Evolutionary conservation across 2,329 filamentous ascomycete genomes (phyloP).

Genomic region (Thermoascus crustaceus): DNA sequence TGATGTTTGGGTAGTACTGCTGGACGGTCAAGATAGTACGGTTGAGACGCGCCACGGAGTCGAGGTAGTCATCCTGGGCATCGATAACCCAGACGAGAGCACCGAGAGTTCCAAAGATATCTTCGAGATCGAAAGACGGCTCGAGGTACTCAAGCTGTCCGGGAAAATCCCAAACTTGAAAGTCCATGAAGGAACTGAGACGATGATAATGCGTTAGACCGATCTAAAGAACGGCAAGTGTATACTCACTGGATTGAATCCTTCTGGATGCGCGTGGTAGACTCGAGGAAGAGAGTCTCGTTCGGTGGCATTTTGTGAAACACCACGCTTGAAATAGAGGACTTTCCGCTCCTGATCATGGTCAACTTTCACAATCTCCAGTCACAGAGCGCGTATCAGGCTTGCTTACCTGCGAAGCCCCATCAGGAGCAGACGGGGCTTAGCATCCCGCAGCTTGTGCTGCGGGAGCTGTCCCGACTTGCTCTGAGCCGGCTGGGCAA

Average conservation of each 20-base stretch:
- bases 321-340: constrained; percentile 97
- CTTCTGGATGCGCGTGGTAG: constrained; percentile 87
- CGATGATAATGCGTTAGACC: constrained; percentile 5
- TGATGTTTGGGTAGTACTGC: constrained; percentile 82
- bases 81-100: constrained; percentile 98
- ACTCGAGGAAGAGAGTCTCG: constrained; percentile 92
- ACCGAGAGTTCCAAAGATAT: constrained; percentile 89
- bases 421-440: constrained; percentile 79
- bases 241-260: constrained; percentile 79
- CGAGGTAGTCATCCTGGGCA: constrained; percentile 94
- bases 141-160: constrained; percentile 91
- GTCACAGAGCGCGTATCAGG: not conserved
- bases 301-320: constrained; percentile 96
- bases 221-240: not conserved
- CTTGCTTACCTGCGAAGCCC: constrained; percentile 70
- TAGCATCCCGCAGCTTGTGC: constrained; percentile 44
- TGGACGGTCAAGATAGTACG: constrained; percentile 83
- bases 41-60: constrained; percentile 80
- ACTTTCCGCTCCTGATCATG: constrained; percentile 76
- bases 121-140: constrained; percentile 79
- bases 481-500: not conserved
- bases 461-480: not conserved
- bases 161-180: constrained; percentile 96
- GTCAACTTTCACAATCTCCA: constrained; percentile 11
- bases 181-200: constrained; percentile 91